Conservation (phyloP, 2,329 filamentous ascomycete species). For the Microdochium nivale region DNA sequence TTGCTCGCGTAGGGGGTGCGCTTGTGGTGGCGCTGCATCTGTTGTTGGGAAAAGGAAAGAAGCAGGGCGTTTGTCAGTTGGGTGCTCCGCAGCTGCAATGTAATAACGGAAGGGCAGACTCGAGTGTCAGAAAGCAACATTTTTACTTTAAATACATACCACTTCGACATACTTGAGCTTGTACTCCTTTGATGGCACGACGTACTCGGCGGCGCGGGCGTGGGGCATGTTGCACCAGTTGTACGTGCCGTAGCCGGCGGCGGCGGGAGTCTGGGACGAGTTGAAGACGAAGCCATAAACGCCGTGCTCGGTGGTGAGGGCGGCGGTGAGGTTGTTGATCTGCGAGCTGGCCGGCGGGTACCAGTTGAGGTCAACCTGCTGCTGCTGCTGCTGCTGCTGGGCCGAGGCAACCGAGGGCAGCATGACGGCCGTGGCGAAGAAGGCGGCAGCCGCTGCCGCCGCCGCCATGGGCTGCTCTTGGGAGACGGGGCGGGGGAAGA, state of each 20-base stretch:
- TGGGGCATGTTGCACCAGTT: conserved; percentile 90
- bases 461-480: neutral
- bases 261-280: conserved; percentile 47
- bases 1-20: conserved; percentile 74
- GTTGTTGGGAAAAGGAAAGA: neutral
- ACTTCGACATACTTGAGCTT: conserved; percentile 68
- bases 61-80: conserved; percentile 1
- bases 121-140: neutral
- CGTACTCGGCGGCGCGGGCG: conserved; percentile 59
- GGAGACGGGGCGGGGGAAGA: neutral
- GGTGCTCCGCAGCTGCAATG: no score
- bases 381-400: neutral
- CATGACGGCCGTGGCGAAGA: neutral
- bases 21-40: conserved; percentile 80
- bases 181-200: conserved; percentile 39
- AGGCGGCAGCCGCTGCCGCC: neutral
- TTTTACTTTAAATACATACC: no score
- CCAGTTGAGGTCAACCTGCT: conserved; percentile 39
- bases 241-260: conserved; percentile 50
- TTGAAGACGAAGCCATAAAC: conserved; percentile 70
- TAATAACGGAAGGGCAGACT: neutral
- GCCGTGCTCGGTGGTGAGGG: conserved; percentile 45
- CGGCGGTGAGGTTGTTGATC: conserved; percentile 53
- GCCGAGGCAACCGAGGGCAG: neutral
- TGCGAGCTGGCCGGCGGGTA: conserved; percentile 43